Percentiles rank a stretch among this genome's conserved stretches.
These are phyloP conservation scores for Nicotiana undulata DNA, from an alignment of 257 asterid species.

Conservation along the genomic window DNA sequence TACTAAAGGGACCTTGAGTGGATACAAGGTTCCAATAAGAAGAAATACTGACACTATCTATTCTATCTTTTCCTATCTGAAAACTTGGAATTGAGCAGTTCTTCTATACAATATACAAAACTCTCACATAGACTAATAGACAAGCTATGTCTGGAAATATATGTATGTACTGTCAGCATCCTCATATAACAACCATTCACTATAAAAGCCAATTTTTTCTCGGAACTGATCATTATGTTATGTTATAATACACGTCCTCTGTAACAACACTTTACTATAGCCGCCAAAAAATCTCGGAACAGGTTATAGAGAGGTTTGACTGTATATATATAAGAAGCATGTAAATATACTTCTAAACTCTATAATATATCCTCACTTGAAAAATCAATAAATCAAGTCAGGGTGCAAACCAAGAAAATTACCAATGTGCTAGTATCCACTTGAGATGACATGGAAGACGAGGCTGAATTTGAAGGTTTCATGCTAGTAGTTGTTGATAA, in stretches of 20 bases:
- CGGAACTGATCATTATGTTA: no score
- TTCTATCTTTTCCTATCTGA: no score
- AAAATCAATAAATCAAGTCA: constrained; percentile 5
- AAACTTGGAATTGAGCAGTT: neutral
- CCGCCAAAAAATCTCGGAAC: no score
- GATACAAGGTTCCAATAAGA: no score
- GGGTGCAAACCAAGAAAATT: constrained; percentile 9
- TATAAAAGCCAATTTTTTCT: no score
- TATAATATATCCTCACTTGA: constrained; percentile 2
- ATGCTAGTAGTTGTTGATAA: constrained; percentile 33
- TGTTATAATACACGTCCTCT: no score
- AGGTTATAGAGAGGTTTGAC: no score
- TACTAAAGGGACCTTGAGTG: no score
- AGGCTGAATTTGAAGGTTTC: constrained; percentile 26
- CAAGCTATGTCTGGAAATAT: neutral
- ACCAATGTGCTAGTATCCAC: constrained; percentile 42
- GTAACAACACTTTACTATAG: no score
- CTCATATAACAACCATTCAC: no score
- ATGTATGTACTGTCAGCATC: neutral
- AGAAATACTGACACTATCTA: no score
- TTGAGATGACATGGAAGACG: constrained; percentile 34
- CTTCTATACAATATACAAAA: neutral
- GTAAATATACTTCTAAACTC: neutral
- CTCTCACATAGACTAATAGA: neutral
- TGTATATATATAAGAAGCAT: neutral